Evolutionary conservation across 2,329 filamentous ascomycete species (phyloP), one percentile per base, ranked within the genome.

Genomic region (Calonectria crousiana): DNA sequence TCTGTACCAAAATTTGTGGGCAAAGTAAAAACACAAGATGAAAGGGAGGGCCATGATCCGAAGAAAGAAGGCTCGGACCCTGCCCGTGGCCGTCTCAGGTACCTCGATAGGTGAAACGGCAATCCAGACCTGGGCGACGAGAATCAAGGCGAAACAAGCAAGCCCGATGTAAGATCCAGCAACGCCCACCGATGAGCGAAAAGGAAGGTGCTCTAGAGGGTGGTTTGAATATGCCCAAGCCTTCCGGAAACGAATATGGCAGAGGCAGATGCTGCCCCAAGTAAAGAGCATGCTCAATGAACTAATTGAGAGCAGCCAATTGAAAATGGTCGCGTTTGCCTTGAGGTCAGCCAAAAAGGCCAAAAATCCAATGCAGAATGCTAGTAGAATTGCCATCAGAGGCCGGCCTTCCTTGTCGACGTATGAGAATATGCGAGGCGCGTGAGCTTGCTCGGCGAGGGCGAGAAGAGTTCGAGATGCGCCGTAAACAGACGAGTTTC

Each of bases 391-490:
- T 51, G 95, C 91, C 49, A 92, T 89, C 9, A 97, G 88, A 16
- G 94, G 96, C 13, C 95, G 93, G 47, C 95, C 95, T 76, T 93
- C 90, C 53, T 93, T 92, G 86, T 96, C 96, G 78, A 96, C 92
- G 84, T 96, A 98, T 70, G 92, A 91, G 58, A 98, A 88, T 75
- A 95, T 88, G 72, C 87, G 89, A 4, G 95, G 95, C 0, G 95
- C 95, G 83, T 97, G 95, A 58, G 92, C 90, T 83, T 97, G 95
- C 82, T 98, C 95, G 51, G 96, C 95, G 1, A 98, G 90, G 3
- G 96, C 95, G 38, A 95, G 95, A 3, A 98, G 91, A 0, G 96
- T 98, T 79, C 96, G 93, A 3, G 95, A 97, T n/a, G 95, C 96
- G 34, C 95, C 96, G 80, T 97, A 98, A 72, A 98, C 93, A 72